Conservation (phyloP, 2,329 filamentous ascomycete species). For the Ceratocystis alfenasii region DNA sequence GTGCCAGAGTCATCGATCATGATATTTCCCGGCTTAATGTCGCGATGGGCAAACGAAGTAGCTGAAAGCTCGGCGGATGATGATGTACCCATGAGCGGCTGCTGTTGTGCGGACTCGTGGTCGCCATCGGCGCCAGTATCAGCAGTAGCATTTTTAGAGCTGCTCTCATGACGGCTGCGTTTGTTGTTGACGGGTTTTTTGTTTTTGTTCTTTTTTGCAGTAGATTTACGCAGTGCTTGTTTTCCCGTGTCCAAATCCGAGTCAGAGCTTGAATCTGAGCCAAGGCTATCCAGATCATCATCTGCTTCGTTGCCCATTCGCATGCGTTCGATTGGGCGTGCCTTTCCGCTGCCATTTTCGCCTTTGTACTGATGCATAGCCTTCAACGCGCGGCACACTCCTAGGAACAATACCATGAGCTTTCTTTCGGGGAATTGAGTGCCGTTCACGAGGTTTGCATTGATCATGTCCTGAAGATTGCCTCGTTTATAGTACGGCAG, state of each 20-base stretch:
- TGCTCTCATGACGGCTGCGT: background rate
- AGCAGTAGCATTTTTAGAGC: conserved; percentile 13
- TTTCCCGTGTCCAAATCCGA: conserved; percentile 31
- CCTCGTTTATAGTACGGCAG: conserved; percentile 90
- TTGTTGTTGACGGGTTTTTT: background rate
- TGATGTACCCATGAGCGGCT: conserved; percentile 73
- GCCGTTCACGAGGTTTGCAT: conserved; percentile 94
- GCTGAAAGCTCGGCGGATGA: conserved; percentile 56
- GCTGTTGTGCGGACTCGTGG: conserved; percentile 62
- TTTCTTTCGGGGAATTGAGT: conserved; percentile 76
- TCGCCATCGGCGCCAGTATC: conserved; percentile 46
- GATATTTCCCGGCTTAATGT: conserved; percentile 97
- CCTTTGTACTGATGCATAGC: conserved; percentile 85
- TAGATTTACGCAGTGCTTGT: conserved; percentile 25
- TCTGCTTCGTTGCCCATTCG: conserved; percentile 38
- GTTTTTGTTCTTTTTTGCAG: background rate
- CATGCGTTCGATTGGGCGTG: conserved; percentile 37
- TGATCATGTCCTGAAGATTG: conserved; percentile 96
- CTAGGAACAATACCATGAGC: conserved; percentile 81
- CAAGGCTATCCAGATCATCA: conserved; percentile 28
- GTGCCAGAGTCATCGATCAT: conserved; percentile 92
- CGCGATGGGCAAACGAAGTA: conserved; percentile 81
- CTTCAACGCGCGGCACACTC: conserved; percentile 76
- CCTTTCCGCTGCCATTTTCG: conserved; percentile 23
- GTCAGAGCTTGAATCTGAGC: conserved; percentile 25